A percentile compares a stretch with the other conserved stretches of the same genome.
Evolutionary conservation across 352 stramenopile species (phyloP).

Genomic region (Pythium chondricola): DNA sequence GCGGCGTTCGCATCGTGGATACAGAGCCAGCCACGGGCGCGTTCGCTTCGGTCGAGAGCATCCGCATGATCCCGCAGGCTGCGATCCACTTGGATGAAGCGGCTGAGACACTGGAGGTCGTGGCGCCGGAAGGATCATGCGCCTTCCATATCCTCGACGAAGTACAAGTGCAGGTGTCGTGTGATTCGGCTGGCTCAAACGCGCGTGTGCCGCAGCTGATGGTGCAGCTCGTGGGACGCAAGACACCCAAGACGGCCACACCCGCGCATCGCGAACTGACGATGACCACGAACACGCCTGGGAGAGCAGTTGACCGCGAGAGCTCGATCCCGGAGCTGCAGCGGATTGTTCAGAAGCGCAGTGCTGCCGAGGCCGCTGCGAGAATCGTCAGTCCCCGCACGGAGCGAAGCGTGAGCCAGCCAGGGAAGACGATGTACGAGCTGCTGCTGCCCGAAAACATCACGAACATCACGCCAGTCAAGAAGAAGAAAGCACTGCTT

Average conservation of each 20-base stretch:
- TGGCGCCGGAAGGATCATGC: conserved; percentile 20
- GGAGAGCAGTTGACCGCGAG: conserved; percentile 1
- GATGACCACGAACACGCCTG: conserved; percentile 10
- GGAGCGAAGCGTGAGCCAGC: neutral
- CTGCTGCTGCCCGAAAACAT: conserved; percentile 10
- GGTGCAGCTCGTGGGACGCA: conserved; percentile 54
- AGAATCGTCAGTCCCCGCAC: conserved; percentile 5
- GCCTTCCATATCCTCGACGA: conserved; percentile 69
- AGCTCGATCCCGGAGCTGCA: conserved; percentile 53
- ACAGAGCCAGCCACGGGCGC: conserved; percentile 45
- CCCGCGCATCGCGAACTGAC: conserved; percentile 6
- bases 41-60: conserved; percentile 53
- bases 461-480: conserved; percentile 2
- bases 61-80: conserved; percentile 60
- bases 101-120: conserved; percentile 23
- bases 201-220: conserved; percentile 72
- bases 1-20: conserved; percentile 62
- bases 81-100: conserved; percentile 23
- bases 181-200: conserved; percentile 58
- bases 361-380: conserved; percentile 6
- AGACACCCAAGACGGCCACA: conserved; percentile 18
- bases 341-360: conserved; percentile 56
- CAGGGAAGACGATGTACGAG: conserved; percentile 15
- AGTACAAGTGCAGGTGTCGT: conserved; percentile 75
- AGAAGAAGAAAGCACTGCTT: conserved; percentile 8